These are phyloP conservation scores for Myriosclerotinia duriaeana DNA, from an alignment of 2,329 filamentous ascomycete genomes.

Conservation along the genomic window DNA sequence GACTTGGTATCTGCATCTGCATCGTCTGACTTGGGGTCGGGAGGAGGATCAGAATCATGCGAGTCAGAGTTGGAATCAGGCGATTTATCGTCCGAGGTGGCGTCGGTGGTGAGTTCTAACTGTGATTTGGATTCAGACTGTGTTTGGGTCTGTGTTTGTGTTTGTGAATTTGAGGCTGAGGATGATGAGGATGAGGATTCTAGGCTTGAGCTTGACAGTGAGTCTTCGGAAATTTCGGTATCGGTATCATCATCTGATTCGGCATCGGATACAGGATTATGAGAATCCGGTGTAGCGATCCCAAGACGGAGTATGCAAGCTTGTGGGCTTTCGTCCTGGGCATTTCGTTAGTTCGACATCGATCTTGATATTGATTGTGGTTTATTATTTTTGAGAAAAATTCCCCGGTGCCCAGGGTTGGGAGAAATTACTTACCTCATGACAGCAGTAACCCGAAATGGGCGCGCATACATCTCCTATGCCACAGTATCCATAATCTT, in stretches of 20 bases:
- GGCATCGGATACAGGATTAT: not conserved
- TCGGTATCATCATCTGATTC: not conserved
- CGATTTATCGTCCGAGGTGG: not conserved
- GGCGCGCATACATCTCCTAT: constrained; percentile 30
- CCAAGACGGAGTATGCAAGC: constrained; percentile 8
- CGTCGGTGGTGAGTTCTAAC: not conserved
- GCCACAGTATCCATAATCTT: constrained; percentile 31
- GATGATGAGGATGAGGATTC: not conserved
- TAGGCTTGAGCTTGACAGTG: not conserved
- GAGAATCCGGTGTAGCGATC: not conserved
- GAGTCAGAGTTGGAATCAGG: not conserved
- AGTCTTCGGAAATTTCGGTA: not conserved
- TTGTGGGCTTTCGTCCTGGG: not conserved
- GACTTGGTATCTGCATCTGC: not conserved
- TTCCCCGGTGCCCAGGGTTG: not conserved
- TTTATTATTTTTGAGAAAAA: no score
- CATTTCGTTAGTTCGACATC: not conserved
- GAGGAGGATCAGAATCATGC: not conserved
- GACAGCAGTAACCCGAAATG: constrained; percentile 30
- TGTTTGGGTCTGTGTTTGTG: not conserved
- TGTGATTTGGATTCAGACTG: not conserved
- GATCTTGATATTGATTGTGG: not conserved
- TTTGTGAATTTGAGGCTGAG: not conserved
- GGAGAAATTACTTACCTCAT: constrained; percentile 24
- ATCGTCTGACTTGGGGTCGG: not conserved